Conservation (phyloP, 345 rosid genomes). For the Eucalyptus cloeziana region DNA sequence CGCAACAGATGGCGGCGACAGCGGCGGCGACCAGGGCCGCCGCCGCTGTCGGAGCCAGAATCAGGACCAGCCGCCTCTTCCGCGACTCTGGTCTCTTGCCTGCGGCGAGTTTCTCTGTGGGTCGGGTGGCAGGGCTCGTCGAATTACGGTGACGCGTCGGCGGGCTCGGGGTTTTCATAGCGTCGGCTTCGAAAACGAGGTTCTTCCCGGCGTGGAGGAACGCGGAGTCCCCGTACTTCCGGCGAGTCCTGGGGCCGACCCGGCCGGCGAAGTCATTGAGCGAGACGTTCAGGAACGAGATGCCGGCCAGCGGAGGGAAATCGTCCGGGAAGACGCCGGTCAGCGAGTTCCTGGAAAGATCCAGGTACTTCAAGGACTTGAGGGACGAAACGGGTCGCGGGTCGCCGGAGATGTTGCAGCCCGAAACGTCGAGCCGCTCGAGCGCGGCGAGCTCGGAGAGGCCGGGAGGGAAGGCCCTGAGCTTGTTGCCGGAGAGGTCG, state of each 20-base stretch:
- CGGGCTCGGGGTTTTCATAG: slow-evolving; percentile 6
- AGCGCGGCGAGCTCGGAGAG: slow-evolving; percentile 34
- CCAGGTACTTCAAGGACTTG: slow-evolving; percentile 37
- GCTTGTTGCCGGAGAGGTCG: slow-evolving; percentile 49
- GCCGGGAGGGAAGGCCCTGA: slow-evolving; percentile 42
- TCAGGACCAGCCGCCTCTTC: slow-evolving; percentile 18
- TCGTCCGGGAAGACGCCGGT: slow-evolving; percentile 72
- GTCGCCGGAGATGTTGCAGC: slow-evolving; percentile 48
- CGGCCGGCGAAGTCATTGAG: slow-evolving; percentile 54
- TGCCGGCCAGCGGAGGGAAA: slow-evolving; percentile 46
- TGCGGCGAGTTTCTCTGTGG: background rate
- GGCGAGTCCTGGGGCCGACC: slow-evolving; percentile 14
- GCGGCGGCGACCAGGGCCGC: slow-evolving; percentile 23
- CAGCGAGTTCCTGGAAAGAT: slow-evolving; percentile 57
- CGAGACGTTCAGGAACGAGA: slow-evolving; percentile 56
- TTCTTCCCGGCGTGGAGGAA: slow-evolving; percentile 45
- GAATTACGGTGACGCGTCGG: background rate
- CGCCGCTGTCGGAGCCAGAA: slow-evolving; percentile 13
- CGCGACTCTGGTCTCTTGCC: background rate
- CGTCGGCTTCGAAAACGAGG: slow-evolving; percentile 21
- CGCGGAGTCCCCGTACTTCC: slow-evolving; percentile 60
- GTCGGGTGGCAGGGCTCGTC: background rate
- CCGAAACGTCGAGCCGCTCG: slow-evolving; percentile 41
- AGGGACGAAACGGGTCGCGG: slow-evolving; percentile 42
- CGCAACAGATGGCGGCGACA: slow-evolving; percentile 3